Evolutionary conservation across 176 grass and related monocot genomes (phyloP), one percentile per base, ranked within the genome.

Genomic region (Microstegium vimineum): DNA sequence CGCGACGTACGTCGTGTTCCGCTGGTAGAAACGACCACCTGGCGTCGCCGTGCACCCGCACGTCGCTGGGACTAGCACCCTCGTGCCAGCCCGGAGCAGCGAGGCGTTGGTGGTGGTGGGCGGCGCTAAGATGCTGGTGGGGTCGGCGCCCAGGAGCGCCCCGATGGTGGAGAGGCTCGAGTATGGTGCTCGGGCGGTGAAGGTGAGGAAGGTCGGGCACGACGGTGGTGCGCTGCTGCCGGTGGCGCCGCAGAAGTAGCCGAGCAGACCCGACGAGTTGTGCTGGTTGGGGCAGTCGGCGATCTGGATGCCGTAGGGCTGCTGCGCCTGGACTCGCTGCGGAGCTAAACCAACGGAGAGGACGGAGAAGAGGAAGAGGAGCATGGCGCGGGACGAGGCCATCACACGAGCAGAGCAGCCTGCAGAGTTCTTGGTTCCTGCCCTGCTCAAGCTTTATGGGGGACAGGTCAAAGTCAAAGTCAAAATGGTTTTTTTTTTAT

Each of bases 151-250:
- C 11, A 97, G 73, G n/a, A 94, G 91, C 6, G 89, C 13, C 0
- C 89, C 81, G 82, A 97, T 62, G 73, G 80, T 18, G 41, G 87
- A 20, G 4, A 76, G 74, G 36, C 34, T 76, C 1, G 61, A 7
- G 82, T 84, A 88, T 0, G 78, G 84, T 8, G 41, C 9, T 1
- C 47, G 32, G 6, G 82, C 62, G 60, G 64, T 87, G 86, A 97
- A 97, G 75, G 94, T 93, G 84, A 94, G 89, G 84, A 84, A 97
- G 11, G 94, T 49, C 25, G 68, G 20, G 84, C 91, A 97, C 12
- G 81, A 92, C 45, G 47, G 30, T 18, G 83, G 27, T 13, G 84
- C 7, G 57, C 30, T 8, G 70, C 73, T 2, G 17, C 69, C 45
- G 49, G n/a, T n/a, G n/a, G n/a, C 26, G 65, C 62, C 67, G 89